phyloP scores from a whole-genome alignment of 805 yeast species.

The Yarrowia keelungensis region DNA sequence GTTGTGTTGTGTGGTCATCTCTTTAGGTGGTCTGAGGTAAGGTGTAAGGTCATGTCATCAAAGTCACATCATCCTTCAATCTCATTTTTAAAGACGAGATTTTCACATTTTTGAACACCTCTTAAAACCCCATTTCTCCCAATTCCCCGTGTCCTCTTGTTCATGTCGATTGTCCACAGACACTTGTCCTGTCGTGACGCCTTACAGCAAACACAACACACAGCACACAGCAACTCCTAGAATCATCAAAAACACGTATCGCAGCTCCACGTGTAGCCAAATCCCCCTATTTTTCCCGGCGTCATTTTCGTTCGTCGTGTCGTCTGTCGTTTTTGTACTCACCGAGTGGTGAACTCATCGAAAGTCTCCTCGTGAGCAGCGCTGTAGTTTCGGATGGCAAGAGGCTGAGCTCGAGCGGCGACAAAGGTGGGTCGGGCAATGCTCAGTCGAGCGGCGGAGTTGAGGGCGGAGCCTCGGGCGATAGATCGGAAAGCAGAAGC shows the following conservation, averaged over 20 bases:
- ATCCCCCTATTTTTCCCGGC: background rate
- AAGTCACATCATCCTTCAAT: too few species aligned
- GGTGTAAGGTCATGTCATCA: too few species aligned
- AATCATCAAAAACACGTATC: background rate
- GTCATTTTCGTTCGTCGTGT: background rate
- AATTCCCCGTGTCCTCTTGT: too few species aligned
- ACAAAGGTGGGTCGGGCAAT: slow-evolving; percentile 37
- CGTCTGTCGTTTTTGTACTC: slow-evolving; percentile 46
- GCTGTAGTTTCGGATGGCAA: slow-evolving; percentile 68
- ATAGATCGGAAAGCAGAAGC: slow-evolving; percentile 38
- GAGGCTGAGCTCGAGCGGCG: slow-evolving; percentile 31
- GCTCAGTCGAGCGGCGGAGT: slow-evolving; percentile 35
- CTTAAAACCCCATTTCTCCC: background rate
- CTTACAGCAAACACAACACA: slow-evolving; percentile 2
- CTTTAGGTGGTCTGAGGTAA: too few species aligned
- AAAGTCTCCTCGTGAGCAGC: slow-evolving; percentile 87
- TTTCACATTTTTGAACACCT: background rate
- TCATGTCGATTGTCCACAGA: too few species aligned
- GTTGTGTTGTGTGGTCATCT: background rate
- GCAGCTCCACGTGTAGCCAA: background rate
- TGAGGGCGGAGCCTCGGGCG: slow-evolving; percentile 39
- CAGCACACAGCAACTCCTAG: background rate
- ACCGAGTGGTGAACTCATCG: slow-evolving; percentile 89
- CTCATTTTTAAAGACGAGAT: background rate
- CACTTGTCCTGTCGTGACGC: background rate